These are phyloP conservation scores for Cyclotella distinguenda DNA, from an alignment of 108 stramenopile genomes.

Conservation along the genomic window DNA sequence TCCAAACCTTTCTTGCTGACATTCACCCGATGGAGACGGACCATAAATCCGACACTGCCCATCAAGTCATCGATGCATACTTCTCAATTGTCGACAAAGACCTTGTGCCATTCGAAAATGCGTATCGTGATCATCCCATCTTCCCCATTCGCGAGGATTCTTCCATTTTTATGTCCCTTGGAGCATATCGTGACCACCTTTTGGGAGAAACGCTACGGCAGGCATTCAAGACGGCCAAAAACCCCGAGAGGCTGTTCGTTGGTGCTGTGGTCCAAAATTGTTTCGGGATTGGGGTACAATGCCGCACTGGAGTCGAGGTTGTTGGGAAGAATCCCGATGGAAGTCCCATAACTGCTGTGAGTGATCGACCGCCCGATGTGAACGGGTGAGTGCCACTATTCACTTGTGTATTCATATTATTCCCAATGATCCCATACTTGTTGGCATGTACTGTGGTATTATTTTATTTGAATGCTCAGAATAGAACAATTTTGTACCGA, in stretches of 20 bases:
- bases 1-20: slow-evolving; percentile 48
- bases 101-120: slow-evolving; percentile 52
- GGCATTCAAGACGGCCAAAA: slow-evolving; percentile 72
- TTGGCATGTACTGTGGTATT: too few species aligned
- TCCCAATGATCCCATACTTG: too few species aligned
- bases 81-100: slow-evolving; percentile 48
- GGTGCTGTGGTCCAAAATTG: slow-evolving; percentile 94
- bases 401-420: too few species aligned
- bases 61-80: slow-evolving; percentile 43
- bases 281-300: slow-evolving; percentile 62
- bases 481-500: slow-evolving; percentile 71
- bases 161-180: slow-evolving; percentile 82
- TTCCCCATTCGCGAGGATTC: slow-evolving; percentile 75
- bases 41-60: slow-evolving; percentile 22
- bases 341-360: slow-evolving; percentile 39
- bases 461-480: slow-evolving; percentile 34
- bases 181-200: slow-evolving; percentile 88
- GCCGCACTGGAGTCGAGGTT: slow-evolving; percentile 76
- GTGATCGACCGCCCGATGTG: slow-evolving; percentile 69
- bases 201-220: slow-evolving; percentile 75
- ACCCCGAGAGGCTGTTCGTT: slow-evolving; percentile 83
- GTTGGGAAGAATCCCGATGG: slow-evolving; percentile 59
- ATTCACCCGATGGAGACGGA: slow-evolving; percentile 47
- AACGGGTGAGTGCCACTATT: slow-evolving; percentile 35
- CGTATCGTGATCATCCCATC: slow-evolving; percentile 53